Evolutionary conservation across 495 filamentous ascomycete genomes (phyloP), one percentile per base, ranked within the genome.

Genomic region (Lasiosphaeriaceae sp.): DNA sequence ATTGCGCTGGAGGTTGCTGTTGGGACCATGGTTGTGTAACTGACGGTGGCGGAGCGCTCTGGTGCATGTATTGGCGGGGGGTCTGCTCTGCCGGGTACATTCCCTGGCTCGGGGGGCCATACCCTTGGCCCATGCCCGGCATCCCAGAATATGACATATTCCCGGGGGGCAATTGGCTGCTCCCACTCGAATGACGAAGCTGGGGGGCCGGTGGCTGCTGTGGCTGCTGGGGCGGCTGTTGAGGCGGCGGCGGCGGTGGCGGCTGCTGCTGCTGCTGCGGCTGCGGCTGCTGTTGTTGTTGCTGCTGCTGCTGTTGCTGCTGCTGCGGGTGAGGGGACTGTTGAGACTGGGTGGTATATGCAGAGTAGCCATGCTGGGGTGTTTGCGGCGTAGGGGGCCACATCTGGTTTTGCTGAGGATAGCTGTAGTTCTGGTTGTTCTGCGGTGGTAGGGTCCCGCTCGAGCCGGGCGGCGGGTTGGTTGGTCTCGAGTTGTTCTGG

Each of bases 31-130:
- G 62, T 39, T 77, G 76, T 20, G 70, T 65, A n/a, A 72, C 73
- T 4, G 76, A 68, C 12, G 75, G 76, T 17, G 67, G 62, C 1
- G 69, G 64, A 9, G 71, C 65, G 52, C 69, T 73, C 35, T 76
- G 76, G 24, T 77, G 78, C 76, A 85, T 76, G 64, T 85, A 87
- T 63, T 86, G 83, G 41, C 84, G 81, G 19, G 82, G 78, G 4
- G 76, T 81, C 64, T 81, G 81, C 44, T 82, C 81, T 3, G 77
- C 70, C 45, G 75, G 71, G 56, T 86, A 86, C 66, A 86, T 82
- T 51, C 74, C 77, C 67, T 83, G 77, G 44, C 71, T 73, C 17
- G 75, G 69, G 35, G 81, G 62, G 48, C 74, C 66, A 57, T 79
- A 79, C 46, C 76, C 75, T 67, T 84, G 80, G 19, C 75, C 65